A percentile compares a stretch with the other conserved stretches of the same genome.
Evolutionary conservation across 306 rosid genomes (phyloP).

Genomic region (Inga oerstediana): DNA sequence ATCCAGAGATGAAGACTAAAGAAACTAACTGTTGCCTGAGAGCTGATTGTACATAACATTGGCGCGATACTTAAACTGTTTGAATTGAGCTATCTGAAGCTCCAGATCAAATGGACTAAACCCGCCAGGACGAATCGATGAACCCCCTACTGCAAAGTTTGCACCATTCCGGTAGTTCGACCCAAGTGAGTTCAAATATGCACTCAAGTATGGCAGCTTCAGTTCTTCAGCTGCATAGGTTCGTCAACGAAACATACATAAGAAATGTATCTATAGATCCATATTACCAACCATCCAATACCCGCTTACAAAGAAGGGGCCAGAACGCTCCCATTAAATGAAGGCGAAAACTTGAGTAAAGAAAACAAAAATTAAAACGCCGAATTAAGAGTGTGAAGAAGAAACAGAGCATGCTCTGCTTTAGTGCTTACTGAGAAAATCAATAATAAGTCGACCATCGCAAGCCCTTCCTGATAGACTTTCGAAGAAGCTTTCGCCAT

Average conservation of each 20-base stretch:
- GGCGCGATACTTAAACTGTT: slow-evolving; percentile 63
- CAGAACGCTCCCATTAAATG: background rate
- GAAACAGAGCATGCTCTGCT: slow-evolving; percentile 10
- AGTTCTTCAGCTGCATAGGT: slow-evolving; percentile 73
- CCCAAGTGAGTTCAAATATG: slow-evolving; percentile 83
- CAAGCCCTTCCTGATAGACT: slow-evolving; percentile 65
- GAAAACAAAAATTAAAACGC: background rate
- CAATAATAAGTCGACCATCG: slow-evolving; percentile 86
- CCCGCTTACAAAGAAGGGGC: background rate
- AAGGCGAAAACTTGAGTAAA: background rate
- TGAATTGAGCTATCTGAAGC: slow-evolving; percentile 72
- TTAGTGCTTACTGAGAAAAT: slow-evolving; percentile 56
- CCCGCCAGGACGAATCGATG: slow-evolving; percentile 73
- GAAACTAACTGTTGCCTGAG: slow-evolving; percentile 45
- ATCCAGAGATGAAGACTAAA: slow-evolving; percentile 18
- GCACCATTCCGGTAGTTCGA: slow-evolving; percentile 81
- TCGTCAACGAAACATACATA: background rate
- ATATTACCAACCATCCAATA: background rate
- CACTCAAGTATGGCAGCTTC: slow-evolving; percentile 73
- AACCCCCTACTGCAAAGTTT: slow-evolving; percentile 80
- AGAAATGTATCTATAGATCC: background rate
- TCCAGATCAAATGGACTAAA: slow-evolving; percentile 80
- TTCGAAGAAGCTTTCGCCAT: slow-evolving; percentile 85
- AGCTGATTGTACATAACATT: slow-evolving; percentile 55
- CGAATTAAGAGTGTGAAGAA: slow-evolving; percentile 5